Percentiles rank a stretch among this genome's conserved stretches.
Evolutionary conservation across 2,329 filamentous ascomycete species (phyloP).

Genomic region (Pseudonectria foliicola): DNA sequence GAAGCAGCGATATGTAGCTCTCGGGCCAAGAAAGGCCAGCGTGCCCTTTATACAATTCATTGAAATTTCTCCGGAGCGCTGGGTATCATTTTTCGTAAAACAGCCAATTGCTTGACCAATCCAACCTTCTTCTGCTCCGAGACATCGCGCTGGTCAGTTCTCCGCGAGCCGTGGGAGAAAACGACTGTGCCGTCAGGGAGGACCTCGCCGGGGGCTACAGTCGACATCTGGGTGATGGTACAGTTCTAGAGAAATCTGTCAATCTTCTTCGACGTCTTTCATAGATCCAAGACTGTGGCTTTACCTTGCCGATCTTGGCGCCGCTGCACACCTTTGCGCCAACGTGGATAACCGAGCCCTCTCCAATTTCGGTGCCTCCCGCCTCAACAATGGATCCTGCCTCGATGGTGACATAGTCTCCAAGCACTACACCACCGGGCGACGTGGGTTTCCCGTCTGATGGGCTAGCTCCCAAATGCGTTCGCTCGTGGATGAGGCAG

Average conservation of each 20-base stretch:
- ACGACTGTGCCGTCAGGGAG: constrained; percentile 63
- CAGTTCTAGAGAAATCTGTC: constrained; percentile 48
- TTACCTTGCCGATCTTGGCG: constrained; percentile 56
- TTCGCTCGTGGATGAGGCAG: constrained; percentile 72
- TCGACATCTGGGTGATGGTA: constrained; percentile 59
- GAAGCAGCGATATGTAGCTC: too few species aligned
- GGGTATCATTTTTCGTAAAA: constrained; percentile 58
- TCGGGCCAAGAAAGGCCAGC: too few species aligned
- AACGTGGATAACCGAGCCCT: constrained; percentile 54
- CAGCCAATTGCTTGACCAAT: constrained; percentile 61
- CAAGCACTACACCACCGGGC: constrained; percentile 46
- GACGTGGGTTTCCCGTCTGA: constrained; percentile 16
- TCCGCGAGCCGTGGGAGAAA: constrained; percentile 55
- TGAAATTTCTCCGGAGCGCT: constrained; percentile 50
- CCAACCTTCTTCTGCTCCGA: constrained; percentile 56
- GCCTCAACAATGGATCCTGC: constrained; percentile 54
- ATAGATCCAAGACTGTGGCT: constrained; percentile 8
- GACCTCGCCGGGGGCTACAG: constrained; percentile 48
- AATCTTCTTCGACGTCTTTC: constrained; percentile 2
- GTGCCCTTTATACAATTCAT: constrained; percentile 13
- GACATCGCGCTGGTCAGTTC: constrained; percentile 53
- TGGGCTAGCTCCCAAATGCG: constrained; percentile 43
- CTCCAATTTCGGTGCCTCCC: constrained; percentile 54
- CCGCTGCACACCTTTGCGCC: constrained; percentile 53
- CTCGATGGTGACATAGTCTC: constrained; percentile 56